Conservation (phyloP, 306 rosid genomes). For the Lagenaria siceraria region DNA sequence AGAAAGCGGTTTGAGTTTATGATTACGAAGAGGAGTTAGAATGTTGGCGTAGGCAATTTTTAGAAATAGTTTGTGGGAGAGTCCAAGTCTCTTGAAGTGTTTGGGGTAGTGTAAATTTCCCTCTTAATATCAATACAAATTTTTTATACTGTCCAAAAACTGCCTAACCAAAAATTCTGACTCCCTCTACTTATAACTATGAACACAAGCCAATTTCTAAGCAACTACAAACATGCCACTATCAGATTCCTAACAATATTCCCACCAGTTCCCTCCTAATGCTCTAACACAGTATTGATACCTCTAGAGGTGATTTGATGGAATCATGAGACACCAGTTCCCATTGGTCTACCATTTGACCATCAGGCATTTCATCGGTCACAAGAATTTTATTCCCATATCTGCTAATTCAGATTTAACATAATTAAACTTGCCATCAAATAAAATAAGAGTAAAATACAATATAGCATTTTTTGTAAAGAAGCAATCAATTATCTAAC, state of each 20-base stretch:
- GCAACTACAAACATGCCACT: neutral
- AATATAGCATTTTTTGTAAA: neutral
- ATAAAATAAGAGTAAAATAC: conserved; percentile 1
- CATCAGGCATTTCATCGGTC: conserved; percentile 91
- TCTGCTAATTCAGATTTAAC: conserved; percentile 34
- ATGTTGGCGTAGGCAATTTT: neutral
- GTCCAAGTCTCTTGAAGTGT: neutral
- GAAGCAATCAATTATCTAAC: neutral
- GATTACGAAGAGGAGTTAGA: neutral
- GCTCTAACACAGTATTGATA: conserved; percentile 7
- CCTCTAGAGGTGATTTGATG: conserved; percentile 81
- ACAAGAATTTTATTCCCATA: conserved; percentile 87
- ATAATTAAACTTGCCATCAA: conserved; percentile 17
- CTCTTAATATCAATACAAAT: neutral
- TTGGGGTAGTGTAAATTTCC: neutral
- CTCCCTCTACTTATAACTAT: neutral
- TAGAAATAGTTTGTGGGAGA: neutral
- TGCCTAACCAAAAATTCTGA: neutral
- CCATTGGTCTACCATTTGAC: conserved; percentile 99
- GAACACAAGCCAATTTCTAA: neutral
- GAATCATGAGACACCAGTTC: conserved; percentile 60
- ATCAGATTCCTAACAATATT: neutral
- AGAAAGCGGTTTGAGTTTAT: neutral
- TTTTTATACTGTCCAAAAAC: neutral
- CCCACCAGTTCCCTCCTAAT: neutral